phyloP scores from a whole-genome alignment of 805 yeast species.

The Trichomonascus vanleenenianus region DNA sequence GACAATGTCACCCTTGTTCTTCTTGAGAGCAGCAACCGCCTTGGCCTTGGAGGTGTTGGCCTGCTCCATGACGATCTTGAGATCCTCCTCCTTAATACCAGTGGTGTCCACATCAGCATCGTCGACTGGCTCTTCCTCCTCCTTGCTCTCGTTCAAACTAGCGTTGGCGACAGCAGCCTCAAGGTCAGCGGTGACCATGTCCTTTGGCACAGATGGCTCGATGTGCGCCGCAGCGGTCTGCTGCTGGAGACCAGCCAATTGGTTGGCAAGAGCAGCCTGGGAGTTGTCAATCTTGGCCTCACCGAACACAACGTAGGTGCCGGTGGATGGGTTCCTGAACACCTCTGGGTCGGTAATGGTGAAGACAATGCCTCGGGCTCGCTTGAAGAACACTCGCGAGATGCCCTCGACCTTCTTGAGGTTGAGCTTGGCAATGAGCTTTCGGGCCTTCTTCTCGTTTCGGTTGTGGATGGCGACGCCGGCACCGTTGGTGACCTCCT shows the following conservation, averaged over 20 bases:
- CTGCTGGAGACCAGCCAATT: slow-evolving; percentile 60
- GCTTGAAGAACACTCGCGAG: slow-evolving; percentile 91
- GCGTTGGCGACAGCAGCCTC: slow-evolving; percentile 27
- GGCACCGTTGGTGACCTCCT: slow-evolving; percentile 14
- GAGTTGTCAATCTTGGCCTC: slow-evolving; percentile 96
- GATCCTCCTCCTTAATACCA: slow-evolving; percentile 75
- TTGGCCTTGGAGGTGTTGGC: slow-evolving; percentile 81
- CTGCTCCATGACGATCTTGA: slow-evolving; percentile 84
- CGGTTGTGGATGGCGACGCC: slow-evolving; percentile 17
- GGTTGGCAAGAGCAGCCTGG: slow-evolving; percentile 75
- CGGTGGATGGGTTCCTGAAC: slow-evolving; percentile 80
- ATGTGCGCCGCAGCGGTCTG: slow-evolving; percentile 32
- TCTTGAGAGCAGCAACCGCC: slow-evolving; percentile 86
- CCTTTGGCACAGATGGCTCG: slow-evolving; percentile 34
- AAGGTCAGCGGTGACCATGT: slow-evolving; percentile 20
- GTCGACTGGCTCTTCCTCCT: slow-evolving; percentile 48
- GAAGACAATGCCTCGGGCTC: slow-evolving; percentile 82
- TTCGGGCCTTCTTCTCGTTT: slow-evolving; percentile 94
- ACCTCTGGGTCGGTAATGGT: slow-evolving; percentile 94
- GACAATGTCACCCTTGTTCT: slow-evolving; percentile 88
- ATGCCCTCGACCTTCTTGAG: slow-evolving; percentile 88
- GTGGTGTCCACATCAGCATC: slow-evolving; percentile 76
- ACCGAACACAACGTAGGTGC: slow-evolving; percentile 95
- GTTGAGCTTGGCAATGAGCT: slow-evolving; percentile 76
- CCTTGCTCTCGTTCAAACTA: slow-evolving; percentile 28